Evolutionary conservation across 208 protist species (phyloP).

Genomic region (Leishmania guyanensis): DNA sequence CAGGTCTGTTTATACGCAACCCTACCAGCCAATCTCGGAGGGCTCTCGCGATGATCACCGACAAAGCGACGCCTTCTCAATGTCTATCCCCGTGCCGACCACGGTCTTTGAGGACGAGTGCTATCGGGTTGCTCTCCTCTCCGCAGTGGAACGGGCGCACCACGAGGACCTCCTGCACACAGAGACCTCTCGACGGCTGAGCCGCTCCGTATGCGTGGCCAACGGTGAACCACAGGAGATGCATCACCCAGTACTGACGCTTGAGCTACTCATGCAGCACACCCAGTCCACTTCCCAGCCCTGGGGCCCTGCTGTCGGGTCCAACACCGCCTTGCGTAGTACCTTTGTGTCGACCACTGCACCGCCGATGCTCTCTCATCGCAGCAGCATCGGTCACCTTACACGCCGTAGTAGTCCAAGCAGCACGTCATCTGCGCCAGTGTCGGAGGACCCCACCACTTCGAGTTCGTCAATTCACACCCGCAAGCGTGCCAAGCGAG

Average conservation of each 20-base stretch:
- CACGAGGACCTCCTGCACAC: background rate
- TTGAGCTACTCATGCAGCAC: conserved; percentile 34
- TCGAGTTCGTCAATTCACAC: background rate
- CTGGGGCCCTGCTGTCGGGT: conserved; percentile 4
- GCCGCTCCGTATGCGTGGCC: background rate
- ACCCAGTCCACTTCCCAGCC: conserved; percentile 19
- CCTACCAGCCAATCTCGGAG: conserved; percentile 11
- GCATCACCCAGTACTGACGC: conserved; percentile 22
- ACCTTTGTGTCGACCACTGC: background rate
- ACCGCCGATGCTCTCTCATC: background rate
- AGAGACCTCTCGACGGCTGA: background rate
- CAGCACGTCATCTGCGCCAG: background rate
- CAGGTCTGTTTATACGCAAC: conserved; percentile 25
- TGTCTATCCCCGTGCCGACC: conserved; percentile 3
- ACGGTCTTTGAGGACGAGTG: conserved; percentile 34
- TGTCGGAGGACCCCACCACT: background rate
- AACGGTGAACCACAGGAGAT: background rate
- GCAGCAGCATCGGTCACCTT: conserved; percentile 12
- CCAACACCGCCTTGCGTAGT: background rate
- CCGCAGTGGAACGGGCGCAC: conserved; percentile 1
- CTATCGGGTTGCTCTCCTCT: conserved; percentile 28
- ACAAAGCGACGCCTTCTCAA: conserved; percentile 8
- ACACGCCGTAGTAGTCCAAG: background rate
- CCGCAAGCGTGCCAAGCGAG: background rate
- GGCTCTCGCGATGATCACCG: conserved; percentile 5